Evolutionary conservation across 139 green algal species (phyloP).

Genomic region (Pleodorina starrii): DNA sequence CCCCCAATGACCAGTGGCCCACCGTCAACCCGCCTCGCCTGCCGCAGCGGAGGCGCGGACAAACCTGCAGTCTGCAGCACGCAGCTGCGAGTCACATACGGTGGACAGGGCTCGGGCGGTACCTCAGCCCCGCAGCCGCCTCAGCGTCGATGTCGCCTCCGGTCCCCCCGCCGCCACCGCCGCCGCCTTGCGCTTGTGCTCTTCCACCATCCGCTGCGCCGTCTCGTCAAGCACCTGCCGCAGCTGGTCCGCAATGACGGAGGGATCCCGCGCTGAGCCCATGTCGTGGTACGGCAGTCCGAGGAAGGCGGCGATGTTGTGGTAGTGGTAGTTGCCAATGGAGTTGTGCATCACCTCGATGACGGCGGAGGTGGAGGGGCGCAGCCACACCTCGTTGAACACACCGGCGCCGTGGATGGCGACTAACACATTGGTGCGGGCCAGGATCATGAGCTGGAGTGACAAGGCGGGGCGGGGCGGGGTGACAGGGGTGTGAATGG

Average conservation of each 20-base stretch:
- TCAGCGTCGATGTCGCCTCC: too few species aligned
- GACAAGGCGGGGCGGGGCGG: background rate
- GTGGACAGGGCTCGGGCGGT: too few species aligned
- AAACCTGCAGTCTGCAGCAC: too few species aligned
- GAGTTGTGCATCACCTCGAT: constrained; percentile 48
- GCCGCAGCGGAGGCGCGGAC: too few species aligned
- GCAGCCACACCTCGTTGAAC: constrained; percentile 52
- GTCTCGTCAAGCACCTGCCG: constrained; percentile 22
- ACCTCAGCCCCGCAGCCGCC: too few species aligned
- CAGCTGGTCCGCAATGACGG: background rate
- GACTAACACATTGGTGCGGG: constrained; percentile 33
- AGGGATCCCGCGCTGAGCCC: background rate
- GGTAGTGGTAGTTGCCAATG: constrained; percentile 43
- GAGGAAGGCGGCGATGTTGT: constrained; percentile 42
- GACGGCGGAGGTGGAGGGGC: background rate
- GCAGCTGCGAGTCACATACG: too few species aligned
- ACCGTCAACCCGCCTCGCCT: too few species aligned
- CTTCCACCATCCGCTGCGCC: constrained; percentile 12
- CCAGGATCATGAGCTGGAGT: background rate
- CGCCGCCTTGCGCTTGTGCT: constrained; percentile 3
- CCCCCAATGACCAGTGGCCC: too few species aligned
- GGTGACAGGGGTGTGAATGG: background rate
- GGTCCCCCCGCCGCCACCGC: background rate
- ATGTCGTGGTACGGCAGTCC: constrained; percentile 37
- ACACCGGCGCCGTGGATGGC: constrained; percentile 40